Base-by-base conservation (phyloP, 331 rosid species). In the Rosa hybrid region DNA sequence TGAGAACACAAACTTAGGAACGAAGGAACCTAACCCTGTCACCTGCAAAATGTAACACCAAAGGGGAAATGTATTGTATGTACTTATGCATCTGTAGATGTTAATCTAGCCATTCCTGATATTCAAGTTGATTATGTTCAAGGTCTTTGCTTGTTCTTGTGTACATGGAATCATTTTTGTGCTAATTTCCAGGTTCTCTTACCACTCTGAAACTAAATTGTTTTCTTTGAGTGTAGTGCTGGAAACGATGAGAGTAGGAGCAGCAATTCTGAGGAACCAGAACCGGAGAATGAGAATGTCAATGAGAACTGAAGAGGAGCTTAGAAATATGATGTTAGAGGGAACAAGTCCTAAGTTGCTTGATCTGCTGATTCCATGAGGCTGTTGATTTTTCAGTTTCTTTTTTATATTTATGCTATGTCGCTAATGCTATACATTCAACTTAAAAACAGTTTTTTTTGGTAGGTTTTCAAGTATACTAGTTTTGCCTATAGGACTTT, bases 211-310 rank as follows among this genome's bases (percentile, higher is more conserved):
- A 18, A 48, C 30, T 77, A 68, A 87, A 34, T 53, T 44, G 65
- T 71, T 78, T 78, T 74, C 4, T 59, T 83, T 77, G 44, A 50
- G 75, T 88, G 91, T 90, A 95, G 99, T 87, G 94, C 93, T 69
- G 98, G 88, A 80, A 81, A 85, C 63, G 81, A 54, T 82, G 98
- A 88, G 84, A 74, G 49, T 68, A 27, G 62, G 72, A 44, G 39
- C 34, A 27, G 48, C 48, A 12, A 57, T 38, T 63, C 74, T 3
- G 75, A 38, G 79, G 71, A 63, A 34, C 30, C 44, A 38, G 71
- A 76, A 25, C n/a, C 3, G 0, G 77, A 62, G 77, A 81, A 82
- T 3, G 92, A 81, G 73, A 82, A 39, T 2, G 87, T 60, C 45
- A 89, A 87, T 65, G 91, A 77, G 13, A 50, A 81, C 56, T 94